Evolutionary conservation across 1,284 basidiomycete genomes (phyloP), one percentile per base, ranked within the genome.

Genomic region (Cryptococcus sp.): DNA sequence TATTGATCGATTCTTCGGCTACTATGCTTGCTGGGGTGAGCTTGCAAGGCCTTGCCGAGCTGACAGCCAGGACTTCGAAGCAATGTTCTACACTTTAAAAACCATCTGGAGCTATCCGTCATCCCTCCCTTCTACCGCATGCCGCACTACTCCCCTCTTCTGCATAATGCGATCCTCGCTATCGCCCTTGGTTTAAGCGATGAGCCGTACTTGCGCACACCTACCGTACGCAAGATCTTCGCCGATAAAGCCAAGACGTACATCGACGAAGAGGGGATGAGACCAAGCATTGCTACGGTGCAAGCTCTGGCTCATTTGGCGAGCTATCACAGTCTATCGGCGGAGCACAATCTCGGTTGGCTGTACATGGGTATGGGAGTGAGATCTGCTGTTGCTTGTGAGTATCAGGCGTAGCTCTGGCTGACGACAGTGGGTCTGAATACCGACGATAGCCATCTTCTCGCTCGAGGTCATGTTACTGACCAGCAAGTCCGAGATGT

Each of bases 121-220:
- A 76, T 0, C 76, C 35, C 26, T 14, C 40, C 42, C 4, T 43
- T 24, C 36, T 32, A 18, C 16, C 14, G 77, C 45, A 78, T 78
- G 0, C 74, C 80, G 0, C 79, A 82, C 57, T 86, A 85, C 67
- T 83, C 82, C 1, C 81, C 83, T 0, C 80, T 85, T 77, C 74
- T 85, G 1, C 84, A 86, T 66, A 85, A 84, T 57, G 76, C 81
- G 1, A 71, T 84, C 0, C 69, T 86, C 10, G 75, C 82, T 1
- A 71, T 85, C 33, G 81, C 78, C 2, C 72, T 78, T 1, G 78
- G 79, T 0, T 83, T 81, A 58, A 79, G 80, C 7, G 79, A 82
- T 47, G 77, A 82, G 32, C 78, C 78, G 0, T 56, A 64, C 24
- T 72, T 82, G 32, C 72, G 77, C 16, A 74, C 78, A 44, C 65